Evolutionary conservation across 2,329 filamentous ascomycete genomes (phyloP).

Genomic region (Curvularia sp.): DNA sequence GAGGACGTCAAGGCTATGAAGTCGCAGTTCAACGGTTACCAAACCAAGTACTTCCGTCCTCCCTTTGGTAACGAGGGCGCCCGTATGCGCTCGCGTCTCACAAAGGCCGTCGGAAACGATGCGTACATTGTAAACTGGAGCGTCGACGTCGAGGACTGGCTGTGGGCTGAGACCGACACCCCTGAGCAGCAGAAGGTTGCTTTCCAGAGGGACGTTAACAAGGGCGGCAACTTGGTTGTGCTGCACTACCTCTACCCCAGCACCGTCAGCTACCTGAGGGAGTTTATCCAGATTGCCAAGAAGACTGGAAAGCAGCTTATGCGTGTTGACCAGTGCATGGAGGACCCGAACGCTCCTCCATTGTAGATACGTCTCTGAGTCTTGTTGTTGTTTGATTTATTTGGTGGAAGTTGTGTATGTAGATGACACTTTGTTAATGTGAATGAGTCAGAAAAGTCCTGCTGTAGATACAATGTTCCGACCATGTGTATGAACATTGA

Average conservation of each 20-base stretch:
- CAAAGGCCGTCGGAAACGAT: slow-evolving; percentile 54
- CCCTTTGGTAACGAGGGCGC: slow-evolving; percentile 73
- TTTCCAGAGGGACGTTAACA: slow-evolving; percentile 68
- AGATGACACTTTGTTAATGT: background rate
- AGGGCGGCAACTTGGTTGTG: slow-evolving; percentile 69
- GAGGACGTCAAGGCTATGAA: slow-evolving; percentile 62
- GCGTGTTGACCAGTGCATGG: slow-evolving; percentile 71
- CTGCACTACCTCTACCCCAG: slow-evolving; percentile 72
- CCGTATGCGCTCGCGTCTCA: slow-evolving; percentile 68
- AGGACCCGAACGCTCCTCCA: slow-evolving; percentile 64
- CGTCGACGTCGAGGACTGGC: slow-evolving; percentile 74
- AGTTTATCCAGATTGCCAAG: slow-evolving; percentile 71
- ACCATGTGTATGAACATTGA: background rate
- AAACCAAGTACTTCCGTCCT: slow-evolving; percentile 67
- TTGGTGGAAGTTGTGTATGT: background rate
- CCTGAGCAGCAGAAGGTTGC: slow-evolving; percentile 72
- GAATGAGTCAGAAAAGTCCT: background rate
- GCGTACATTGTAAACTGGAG: slow-evolving; percentile 71
- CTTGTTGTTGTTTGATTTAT: background rate
- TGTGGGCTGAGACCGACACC: slow-evolving; percentile 67
- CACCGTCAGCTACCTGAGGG: slow-evolving; percentile 68
- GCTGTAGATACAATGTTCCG: background rate
- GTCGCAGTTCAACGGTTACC: slow-evolving; percentile 45
- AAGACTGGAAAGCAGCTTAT: slow-evolving; percentile 68
- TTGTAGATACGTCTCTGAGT: background rate